These are phyloP conservation scores for rapeseed (Brassica napus) DNA, from an alignment of 345 rosid species.

Conservation along the genomic window Da-Ae NC_063439.1:28121001-28121500, in stretches of 20 bases:
- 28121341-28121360: conserved; percentile 70
- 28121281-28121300: conserved; percentile 38
- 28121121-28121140: conserved; percentile 43
- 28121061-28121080: conserved; percentile 65
- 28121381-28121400: conserved; percentile 70
- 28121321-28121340: conserved; percentile 75
- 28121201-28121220: conserved; percentile 66
- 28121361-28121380: conserved; percentile 79
- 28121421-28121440: conserved; percentile 63
- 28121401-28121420: conserved; percentile 84
- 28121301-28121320: conserved; percentile 88
- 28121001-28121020: conserved; percentile 93
- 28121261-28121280: conserved; percentile 41
- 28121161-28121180: conserved; percentile 45
- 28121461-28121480: conserved; percentile 52
- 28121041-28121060: conserved; percentile 38
- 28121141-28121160: conserved; percentile 25
- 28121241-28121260: conserved; percentile 41
- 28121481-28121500: conserved; percentile 1
- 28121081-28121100: conserved; percentile 42
- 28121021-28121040: conserved; percentile 61
- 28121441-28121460: conserved; percentile 50
- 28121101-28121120: conserved; percentile 37
- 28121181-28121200: conserved; percentile 44
- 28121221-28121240: conserved; percentile 91